Conservation (phyloP, 768 basidiomycete species). For the Rhodotorula diobovata region DNA sequence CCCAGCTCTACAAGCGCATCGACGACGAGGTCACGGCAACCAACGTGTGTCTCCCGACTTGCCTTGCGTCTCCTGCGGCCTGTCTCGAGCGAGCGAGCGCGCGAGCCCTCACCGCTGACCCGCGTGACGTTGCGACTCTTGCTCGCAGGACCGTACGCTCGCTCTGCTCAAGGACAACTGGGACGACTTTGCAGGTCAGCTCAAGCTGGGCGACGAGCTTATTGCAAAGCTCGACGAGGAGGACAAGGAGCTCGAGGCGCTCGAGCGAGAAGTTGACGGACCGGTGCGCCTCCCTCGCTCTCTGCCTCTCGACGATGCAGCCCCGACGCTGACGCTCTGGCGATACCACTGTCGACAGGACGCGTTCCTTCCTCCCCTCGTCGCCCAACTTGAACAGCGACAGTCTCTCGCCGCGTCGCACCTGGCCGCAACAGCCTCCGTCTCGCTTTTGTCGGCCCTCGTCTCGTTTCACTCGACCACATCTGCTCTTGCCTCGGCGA, state of each 20-base stretch:
- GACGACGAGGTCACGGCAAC: conserved; percentile 7
- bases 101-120: no score
- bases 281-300: not conserved
- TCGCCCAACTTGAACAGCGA: conserved; percentile 16
- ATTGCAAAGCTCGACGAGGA: not conserved
- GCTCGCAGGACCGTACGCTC: conserved; percentile 25
- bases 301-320: no score
- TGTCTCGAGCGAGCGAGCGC: no score
- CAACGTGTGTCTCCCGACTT: conserved; percentile 2
- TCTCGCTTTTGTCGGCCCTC: conserved; percentile 22
- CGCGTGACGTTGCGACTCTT: not conserved
- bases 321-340: not conserved
- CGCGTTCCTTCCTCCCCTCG: conserved; percentile 20
- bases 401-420: conserved; percentile 20
- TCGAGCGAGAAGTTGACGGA: conserved; percentile 13
- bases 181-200: conserved; percentile 11
- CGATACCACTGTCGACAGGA: not conserved
- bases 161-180: conserved; percentile 11
- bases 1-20: not conserved
- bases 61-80: no score
- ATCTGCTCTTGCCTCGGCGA: conserved; percentile 12
- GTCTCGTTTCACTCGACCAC: conserved; percentile 15
- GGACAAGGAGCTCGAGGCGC: conserved; percentile 8
- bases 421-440: conserved; percentile 1
- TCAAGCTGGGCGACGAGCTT: conserved; percentile 3